Conservation (phyloP, 352 stramenopile species). For the Phytophthora capsici region DNA sequence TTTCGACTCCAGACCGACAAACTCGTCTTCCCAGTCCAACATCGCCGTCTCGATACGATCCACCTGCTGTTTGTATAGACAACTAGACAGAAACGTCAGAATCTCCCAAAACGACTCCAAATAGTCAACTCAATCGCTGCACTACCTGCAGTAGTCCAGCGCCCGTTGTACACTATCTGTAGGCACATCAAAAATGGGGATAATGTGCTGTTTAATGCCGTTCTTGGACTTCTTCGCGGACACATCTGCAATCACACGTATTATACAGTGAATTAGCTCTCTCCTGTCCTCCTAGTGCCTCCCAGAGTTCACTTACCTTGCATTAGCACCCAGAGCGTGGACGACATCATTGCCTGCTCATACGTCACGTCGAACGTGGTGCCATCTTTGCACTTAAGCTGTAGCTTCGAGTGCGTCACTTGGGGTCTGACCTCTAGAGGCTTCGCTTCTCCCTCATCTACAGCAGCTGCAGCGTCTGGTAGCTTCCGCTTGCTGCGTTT, state of each 20-base stretch:
- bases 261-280: conserved; percentile 10
- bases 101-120: not conserved
- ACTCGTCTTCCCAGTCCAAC: conserved; percentile 69
- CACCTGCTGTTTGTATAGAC: conserved; percentile 80
- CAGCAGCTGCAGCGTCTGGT: conserved; percentile 7
- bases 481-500: conserved; percentile 43
- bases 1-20: conserved; percentile 79
- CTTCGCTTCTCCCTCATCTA: conserved; percentile 18
- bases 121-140: not conserved
- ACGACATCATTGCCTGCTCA: conserved; percentile 88
- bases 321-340: conserved; percentile 81
- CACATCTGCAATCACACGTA: conserved; percentile 45
- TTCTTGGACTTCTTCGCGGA: conserved; percentile 58
- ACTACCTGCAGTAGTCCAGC: conserved; percentile 75
- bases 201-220: conserved; percentile 67
- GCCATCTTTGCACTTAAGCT: conserved; percentile 79
- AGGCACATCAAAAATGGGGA: conserved; percentile 79
- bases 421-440: conserved; percentile 4
- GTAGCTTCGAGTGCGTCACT: conserved; percentile 56
- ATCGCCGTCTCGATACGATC: conserved; percentile 64
- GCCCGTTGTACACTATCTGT: conserved; percentile 75
- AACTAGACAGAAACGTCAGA: conserved; percentile 42
- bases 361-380: conserved; percentile 77
- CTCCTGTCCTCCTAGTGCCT: not conserved
- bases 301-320: conserved; percentile 40